These are phyloP conservation scores for Salvia miltiorrhiza DNA, from an alignment of 257 asterid species.

Conservation along the genomic window DNA sequence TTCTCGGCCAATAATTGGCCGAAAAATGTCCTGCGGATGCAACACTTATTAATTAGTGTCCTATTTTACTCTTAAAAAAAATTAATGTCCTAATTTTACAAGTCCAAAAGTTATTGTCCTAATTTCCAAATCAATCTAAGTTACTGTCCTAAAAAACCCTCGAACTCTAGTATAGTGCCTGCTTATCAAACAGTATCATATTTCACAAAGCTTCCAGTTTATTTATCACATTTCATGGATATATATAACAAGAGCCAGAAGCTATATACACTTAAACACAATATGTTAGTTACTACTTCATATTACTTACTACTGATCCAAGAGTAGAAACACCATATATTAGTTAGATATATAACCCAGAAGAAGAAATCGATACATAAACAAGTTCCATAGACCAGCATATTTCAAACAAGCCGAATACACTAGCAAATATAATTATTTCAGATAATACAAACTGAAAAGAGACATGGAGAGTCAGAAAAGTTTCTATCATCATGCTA, in stretches of 20 bases:
- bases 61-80: no score
- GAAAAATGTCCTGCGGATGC: no score
- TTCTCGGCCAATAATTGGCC: no score
- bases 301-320: neutral
- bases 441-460: neutral
- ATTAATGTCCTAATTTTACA: no score
- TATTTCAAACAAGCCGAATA: neutral
- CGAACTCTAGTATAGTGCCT: no score
- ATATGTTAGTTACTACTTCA: no score
- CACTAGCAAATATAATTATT: neutral
- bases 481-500: neutral
- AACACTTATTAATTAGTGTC: no score
- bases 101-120: no score
- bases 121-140: no score
- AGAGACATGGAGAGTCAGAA: neutral
- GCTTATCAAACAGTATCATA: neutral
- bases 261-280: neutral
- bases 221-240: neutral
- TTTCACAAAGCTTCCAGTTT: neutral
- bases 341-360: neutral
- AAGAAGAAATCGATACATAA: neutral
- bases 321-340: neutral
- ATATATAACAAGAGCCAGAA: slow-evolving; percentile 4
- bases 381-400: slow-evolving; percentile 2
- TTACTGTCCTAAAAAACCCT: no score